Base-by-base conservation (phyloP, 2,329 filamentous ascomycete genomes). In the Ophiosphaerella korrae region DNA sequence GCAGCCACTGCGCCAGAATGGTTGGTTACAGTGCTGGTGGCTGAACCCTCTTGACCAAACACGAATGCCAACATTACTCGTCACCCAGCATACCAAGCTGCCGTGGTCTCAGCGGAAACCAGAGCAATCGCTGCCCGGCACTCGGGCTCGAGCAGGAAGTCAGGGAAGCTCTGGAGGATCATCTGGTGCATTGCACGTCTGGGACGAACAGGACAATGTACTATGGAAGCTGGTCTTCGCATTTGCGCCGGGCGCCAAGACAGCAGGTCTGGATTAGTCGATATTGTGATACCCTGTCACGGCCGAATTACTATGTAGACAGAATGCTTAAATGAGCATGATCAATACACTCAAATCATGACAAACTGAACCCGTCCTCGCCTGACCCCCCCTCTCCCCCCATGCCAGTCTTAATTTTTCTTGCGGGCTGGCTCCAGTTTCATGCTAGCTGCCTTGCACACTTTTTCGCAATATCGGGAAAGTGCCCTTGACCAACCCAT, bases 1-100 rank as follows among this genome's bases (percentile, higher is more conserved):
- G 74, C 60, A 63, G 47, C 40, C 74, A 74, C 56, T 76, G 74
- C 51, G 73, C 74, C 45, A 64, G 53, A 45, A 71, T 76, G 62
- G 68, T 70, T 3, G 74, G 74, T 45, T 75, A 74, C 62, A 66
- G 61, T 48, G 58, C 62, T 32, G 69, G 68, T 26, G 69, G 68
- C 26, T 73, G 70, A 73, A 56, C 31, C 40, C 18, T 21, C 18
- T 7, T n/a, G 13, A 18, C 26, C n/a, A 26, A 26, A 1, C 18
- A 4, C 18, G 3, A 21, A 21, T 21, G 18, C 18, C 18, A 21
- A 21, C 18, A 4, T 21, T 21, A 21, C 18, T 21, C 18, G 18
- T 21, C 18, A 4, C 18, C 18, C 3, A 21, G 18, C 26, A 29
- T 11, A 29, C 11, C 7, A 9, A 29, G 26, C 11, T 29, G 11